Evolutionary conservation across 495 filamentous ascomycete genomes (phyloP), one percentile per base, ranked within the genome.

Genomic region (Neurospora sp.): DNA sequence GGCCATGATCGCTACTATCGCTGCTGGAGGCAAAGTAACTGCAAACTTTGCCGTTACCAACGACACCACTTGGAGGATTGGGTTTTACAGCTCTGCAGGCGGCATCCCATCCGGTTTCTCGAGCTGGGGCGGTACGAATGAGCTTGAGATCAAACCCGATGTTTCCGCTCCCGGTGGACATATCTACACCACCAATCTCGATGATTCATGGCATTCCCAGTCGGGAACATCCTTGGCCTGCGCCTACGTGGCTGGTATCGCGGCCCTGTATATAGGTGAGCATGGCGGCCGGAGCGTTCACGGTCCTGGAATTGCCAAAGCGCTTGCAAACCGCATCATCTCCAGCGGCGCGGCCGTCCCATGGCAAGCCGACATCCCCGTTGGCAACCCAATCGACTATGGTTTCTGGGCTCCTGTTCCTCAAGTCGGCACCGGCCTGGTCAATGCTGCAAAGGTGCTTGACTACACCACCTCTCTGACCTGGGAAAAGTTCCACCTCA

Each of bases 191-290:
- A 87, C 86, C 3, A 83, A 78, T 31, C 74, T 75, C 12, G 70
- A 83, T 8, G 75, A 81, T 3, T 4, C 40, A 6, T 87, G 85
- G 72, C 79, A 75, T 4, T 75, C 84, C 0, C 73, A 84, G 6
- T 81, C 77, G 53, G 86, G 86, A 70, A 87, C 86, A 0, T 85
- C 83, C 31, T 86, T 88, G 86, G 82, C 86, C 5, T 80, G 83
- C 17, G 85, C 86, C 7, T 88, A 85, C 69, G 78, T 85, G 9
- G 84, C 85, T 17, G 85, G 85, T 22, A 76, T 84, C 42, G 81
- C 84, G 37, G 84, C 84, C 10, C 79, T 86, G 10, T 79, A 84
- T 39, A 77, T 85, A 68, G 78, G 75, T 10, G 71, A 79, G 38
- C 69, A 79, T 38, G 82, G 81, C 17, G 77, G 81, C 20, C 76